Base-by-base conservation (phyloP, 106 monocot species). In the Phalaenopsis equestris region DNA sequence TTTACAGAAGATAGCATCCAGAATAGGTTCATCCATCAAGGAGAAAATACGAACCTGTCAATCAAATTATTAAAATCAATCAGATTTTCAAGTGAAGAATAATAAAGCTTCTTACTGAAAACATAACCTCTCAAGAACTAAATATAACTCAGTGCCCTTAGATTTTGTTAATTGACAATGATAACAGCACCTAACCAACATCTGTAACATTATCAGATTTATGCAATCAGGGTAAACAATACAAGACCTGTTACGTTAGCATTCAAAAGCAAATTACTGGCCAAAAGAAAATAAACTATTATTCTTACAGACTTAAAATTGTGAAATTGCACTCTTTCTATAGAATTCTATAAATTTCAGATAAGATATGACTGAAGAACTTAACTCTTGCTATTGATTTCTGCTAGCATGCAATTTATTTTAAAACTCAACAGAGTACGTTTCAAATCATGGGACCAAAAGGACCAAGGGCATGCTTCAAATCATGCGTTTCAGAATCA, bases 41-140 rank as follows among this genome's bases (percentile, higher is more conserved):
- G 85, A 84, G 55, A 96, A 96, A 41, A 93, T 81, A 5, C 84
- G 77, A 46, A 96, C 93, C 96, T 96, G 83, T 23, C 91, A 87
- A 83, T 19, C 2, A 70, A 39, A 49, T 46, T 24, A 36, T 23
- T 49, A 46, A 11, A 55, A 45, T 30, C 37, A 55, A 75, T 42
- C 19, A 17, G 21, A 23, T 9, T 70, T 12, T 24, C 10, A 18
- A 30, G 17, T 65, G 52, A 52, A 10, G 10, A 12, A 52, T 12
- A 52, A 52, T 23, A 65, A 65, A 8, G 64, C 64, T 65, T 8
- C n/a, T 23, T 5, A 65, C 21, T 64, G 24, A 7, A 65, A 65
- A 23, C 64, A 65, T 23, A 23, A 23, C 64, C 24, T 65, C 64
- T 65, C 24, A 12, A 52, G 12, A 52, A 52, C 52, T 65, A 65